These are phyloP conservation scores for Monosporozyma unispora DNA, from an alignment of 805 yeast species.

Conservation along the genomic window DNA sequence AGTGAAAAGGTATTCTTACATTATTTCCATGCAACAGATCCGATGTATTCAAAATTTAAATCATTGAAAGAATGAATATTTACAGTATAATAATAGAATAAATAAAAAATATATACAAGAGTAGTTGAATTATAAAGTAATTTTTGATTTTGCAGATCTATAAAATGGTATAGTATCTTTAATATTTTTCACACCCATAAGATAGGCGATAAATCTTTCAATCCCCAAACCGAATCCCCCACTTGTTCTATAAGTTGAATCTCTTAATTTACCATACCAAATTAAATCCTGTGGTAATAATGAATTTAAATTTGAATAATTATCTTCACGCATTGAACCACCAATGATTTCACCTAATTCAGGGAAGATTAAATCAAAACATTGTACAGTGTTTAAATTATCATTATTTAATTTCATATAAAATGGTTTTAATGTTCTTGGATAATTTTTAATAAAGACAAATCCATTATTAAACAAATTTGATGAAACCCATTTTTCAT, in stretches of 20 bases:
- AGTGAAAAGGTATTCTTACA: neutral
- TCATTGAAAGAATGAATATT: neutral
- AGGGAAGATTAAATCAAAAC: constrained; percentile 84
- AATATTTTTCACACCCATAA: constrained; percentile 68
- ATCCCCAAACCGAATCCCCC: constrained; percentile 97
- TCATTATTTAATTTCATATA: constrained; percentile 62
- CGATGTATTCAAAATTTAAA: neutral
- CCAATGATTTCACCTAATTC: constrained; percentile 91
- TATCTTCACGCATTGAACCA: constrained; percentile 85
- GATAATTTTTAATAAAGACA: constrained; percentile 86
- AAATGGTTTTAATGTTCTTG: constrained; percentile 71
- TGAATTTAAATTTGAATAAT: constrained; percentile 25
- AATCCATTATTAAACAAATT: constrained; percentile 52
- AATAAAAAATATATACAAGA: neutral
- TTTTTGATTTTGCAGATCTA: constrained; percentile 29
- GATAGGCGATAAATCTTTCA: constrained; percentile 70
- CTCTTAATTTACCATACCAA: constrained; percentile 75
- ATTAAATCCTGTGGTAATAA: constrained; percentile 35
- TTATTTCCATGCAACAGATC: neutral
- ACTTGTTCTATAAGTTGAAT: constrained; percentile 79
- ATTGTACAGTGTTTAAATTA: constrained; percentile 46
- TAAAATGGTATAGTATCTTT: constrained; percentile 86
- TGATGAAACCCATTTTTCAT: constrained; percentile 86
- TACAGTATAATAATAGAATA: neutral
- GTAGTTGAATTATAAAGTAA: constrained; percentile 2